These are phyloP conservation scores for Cladophialophora yegresii DNA, from an alignment of 2,329 filamentous ascomycete genomes.

Conservation along the genomic window DNA sequence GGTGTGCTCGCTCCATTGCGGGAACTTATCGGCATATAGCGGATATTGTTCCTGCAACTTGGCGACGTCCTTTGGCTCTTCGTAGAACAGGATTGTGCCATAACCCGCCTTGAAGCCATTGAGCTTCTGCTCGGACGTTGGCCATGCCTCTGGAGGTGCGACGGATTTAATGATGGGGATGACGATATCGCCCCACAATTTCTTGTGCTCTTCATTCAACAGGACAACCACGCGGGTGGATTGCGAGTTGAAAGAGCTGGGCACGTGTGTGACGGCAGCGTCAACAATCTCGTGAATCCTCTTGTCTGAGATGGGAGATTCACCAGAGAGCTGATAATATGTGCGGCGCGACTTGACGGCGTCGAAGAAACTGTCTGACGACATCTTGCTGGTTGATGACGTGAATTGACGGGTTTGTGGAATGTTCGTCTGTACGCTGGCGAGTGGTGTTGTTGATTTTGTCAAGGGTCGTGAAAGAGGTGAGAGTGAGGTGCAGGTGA, in stretches of 20 bases:
- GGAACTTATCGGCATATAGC: constrained; percentile 77
- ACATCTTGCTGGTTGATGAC: constrained; percentile 19
- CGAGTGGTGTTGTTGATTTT: not conserved
- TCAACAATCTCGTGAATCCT: constrained; percentile 33
- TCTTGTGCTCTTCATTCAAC: constrained; percentile 78
- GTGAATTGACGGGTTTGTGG: constrained; percentile 1
- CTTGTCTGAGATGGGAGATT: constrained; percentile 31
- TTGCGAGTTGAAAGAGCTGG: constrained; percentile 87
- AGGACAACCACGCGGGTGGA: constrained; percentile 76
- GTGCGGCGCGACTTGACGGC: constrained; percentile 31
- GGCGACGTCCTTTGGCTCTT: constrained; percentile 68
- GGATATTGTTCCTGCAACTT: constrained; percentile 56
- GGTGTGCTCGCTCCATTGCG: constrained; percentile 72
- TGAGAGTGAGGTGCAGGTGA: not conserved
- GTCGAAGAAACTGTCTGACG: constrained; percentile 17
- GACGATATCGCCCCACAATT: constrained; percentile 68
- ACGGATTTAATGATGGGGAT: constrained; percentile 30
- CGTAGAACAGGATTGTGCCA: constrained; percentile 85
- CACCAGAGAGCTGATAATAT: constrained; percentile 29
- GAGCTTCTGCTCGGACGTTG: constrained; percentile 21
- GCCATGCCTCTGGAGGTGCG: constrained; percentile 25
- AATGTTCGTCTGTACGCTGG: not conserved
- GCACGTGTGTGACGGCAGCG: constrained; percentile 42
- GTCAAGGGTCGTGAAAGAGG: not conserved
- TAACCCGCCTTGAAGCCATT: constrained; percentile 56